Evolutionary conservation across 2,329 filamentous ascomycete genomes (phyloP).

Genomic region (Orbilia oligospora): DNA sequence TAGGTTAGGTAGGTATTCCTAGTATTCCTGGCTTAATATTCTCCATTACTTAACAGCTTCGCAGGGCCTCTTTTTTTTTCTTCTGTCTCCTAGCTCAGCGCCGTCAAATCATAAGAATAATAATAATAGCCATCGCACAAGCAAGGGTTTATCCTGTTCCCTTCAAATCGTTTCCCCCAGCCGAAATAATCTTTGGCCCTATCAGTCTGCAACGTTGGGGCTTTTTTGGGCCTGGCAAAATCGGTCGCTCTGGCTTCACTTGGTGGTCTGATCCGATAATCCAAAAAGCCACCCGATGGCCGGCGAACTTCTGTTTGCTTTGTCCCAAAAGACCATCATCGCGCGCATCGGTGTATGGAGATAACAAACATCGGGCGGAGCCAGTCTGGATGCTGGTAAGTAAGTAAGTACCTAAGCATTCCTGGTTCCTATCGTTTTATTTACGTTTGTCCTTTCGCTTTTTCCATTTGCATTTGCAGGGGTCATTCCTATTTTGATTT

Average conservation of each 20-base stretch:
- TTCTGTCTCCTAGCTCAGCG: too few relatives aligned
- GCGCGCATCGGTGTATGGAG: conserved; percentile 41
- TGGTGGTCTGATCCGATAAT: conserved; percentile 46
- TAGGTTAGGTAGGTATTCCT: too few relatives aligned
- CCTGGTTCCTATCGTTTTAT: too few relatives aligned
- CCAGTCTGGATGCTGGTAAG: conserved; percentile 10
- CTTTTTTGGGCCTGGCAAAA: conserved; percentile 37
- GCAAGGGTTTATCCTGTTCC: conserved; percentile 45
- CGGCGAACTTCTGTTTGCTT: neutral
- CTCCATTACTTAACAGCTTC: conserved; percentile 31
- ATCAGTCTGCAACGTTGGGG: conserved; percentile 48
- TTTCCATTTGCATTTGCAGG: neutral
- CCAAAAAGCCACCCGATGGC: conserved; percentile 40
- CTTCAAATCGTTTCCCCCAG: conserved; percentile 27
- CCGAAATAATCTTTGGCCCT: conserved; percentile 44
- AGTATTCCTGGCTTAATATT: neutral
- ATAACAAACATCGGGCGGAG: conserved; percentile 40
- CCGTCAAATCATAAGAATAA: too few relatives aligned
- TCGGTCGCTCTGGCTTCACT: conserved; percentile 22
- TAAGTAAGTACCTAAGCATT: too few relatives aligned
- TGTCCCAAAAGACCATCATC: neutral
- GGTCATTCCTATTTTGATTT: neutral
- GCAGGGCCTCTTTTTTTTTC: conserved; percentile 7
- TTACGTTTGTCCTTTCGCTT: too few relatives aligned
- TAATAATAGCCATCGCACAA: too few relatives aligned